phyloP scores from a whole-genome alignment of 306 rosid species.

The Castanea sativa region DNA sequence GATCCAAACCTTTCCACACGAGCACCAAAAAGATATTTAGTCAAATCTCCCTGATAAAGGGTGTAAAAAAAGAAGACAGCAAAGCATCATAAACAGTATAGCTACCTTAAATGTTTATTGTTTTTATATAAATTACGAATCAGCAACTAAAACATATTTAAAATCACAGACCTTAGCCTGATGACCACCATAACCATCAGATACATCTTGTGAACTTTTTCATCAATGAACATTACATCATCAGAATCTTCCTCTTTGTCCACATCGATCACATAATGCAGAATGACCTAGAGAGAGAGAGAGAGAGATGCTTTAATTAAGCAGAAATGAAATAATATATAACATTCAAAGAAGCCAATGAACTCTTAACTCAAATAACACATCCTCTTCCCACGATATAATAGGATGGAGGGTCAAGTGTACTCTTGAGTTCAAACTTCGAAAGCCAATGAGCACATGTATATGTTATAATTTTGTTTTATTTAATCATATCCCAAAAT shows the following conservation, averaged over 20 bases:
- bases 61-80: no score
- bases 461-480: neutral
- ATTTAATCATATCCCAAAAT: neutral
- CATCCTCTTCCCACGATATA: no score
- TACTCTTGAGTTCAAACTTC: no score
- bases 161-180: slow-evolving; percentile 49
- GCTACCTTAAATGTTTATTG: no score
- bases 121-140: slow-evolving; percentile 10
- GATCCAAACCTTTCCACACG: no score
- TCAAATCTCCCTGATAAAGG: no score
- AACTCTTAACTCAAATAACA: neutral
- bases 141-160: slow-evolving; percentile 13
- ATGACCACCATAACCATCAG: slow-evolving; percentile 35
- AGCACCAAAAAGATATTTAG: no score
- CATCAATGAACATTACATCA: slow-evolving; percentile 38
- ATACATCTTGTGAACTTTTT: slow-evolving; percentile 32
- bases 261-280: slow-evolving; percentile 51
- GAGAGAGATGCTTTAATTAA: neutral
- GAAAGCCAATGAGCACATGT: no score
- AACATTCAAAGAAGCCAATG: neutral
- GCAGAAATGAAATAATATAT: no score
- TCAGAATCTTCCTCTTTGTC: slow-evolving; percentile 46
- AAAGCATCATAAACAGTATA: no score
- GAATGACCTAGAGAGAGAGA: slow-evolving; percentile 32
- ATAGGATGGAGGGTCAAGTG: no score